Evolutionary conservation across 306 rosid genomes (phyloP), one percentile per base, ranked within the genome.

Genomic region (Quercus rubra): DNA sequence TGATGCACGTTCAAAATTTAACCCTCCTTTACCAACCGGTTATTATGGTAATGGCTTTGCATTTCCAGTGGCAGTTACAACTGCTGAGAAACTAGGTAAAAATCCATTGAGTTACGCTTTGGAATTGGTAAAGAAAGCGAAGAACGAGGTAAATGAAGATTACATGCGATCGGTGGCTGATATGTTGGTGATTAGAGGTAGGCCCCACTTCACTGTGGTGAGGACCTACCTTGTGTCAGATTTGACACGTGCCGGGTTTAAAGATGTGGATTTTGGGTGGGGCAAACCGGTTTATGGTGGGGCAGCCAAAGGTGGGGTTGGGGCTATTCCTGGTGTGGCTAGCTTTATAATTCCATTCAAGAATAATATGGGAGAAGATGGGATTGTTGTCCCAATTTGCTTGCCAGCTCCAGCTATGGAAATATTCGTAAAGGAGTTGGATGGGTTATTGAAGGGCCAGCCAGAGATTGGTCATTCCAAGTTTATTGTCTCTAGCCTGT

Each of bases 211-310:
- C 25, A 73, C 61, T 0, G 19, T 27, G 0, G 63, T 31, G 0
- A 51, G 86, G 0, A 27, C 87, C 2, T 83, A 6, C 0, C 0
- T 61, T 5, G 86, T 92, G 30, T 85, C 90, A 0, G 84, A 92
- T 33, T 0, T 6, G 1, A 59, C 82, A 0, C 71, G 76, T 31
- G 12, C 6, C 0, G 72, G 59, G 4, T 6, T 73, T 0, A 43
- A 10, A 55, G 74, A 82, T 17, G 38, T 88, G 4, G 59, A 86
- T 58, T 90, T 86, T 38, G 94, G 97, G 1, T 89, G 92, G 54
- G 93, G 92, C 5, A 70, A 68, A 19, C 82, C 90, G 0, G 18
- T 74, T 1, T 87, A 59, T 76, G 84, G 73, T 20, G 91, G 90
- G 20, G 51, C 10, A 1, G 79, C 87, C 8, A 17, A 23, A 8